Percentiles rank a stretch among this genome's conserved stretches.
Conservation (phyloP, 2,329 filamentous ascomycete species). For the Colletotrichum nymphaeae region DNA sequence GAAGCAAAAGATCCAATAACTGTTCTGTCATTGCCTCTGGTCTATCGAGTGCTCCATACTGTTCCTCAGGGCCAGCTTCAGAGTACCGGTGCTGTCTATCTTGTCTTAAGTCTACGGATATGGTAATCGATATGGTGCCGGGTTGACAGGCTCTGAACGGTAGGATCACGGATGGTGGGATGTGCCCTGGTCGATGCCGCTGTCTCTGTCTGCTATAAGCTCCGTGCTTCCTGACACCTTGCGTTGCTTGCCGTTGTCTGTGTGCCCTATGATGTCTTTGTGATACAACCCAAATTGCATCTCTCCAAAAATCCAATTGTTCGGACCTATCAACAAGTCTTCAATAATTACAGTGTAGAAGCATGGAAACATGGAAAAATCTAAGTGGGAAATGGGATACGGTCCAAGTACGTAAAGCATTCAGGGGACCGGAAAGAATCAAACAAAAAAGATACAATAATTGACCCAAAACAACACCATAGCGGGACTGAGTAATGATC, state of each 20-base stretch:
- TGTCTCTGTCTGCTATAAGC: background rate
- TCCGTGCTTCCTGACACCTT: background rate
- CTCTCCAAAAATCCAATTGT: background rate
- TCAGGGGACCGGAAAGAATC: background rate
- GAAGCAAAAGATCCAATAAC: background rate
- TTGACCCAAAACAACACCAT: background rate
- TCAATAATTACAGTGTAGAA: background rate
- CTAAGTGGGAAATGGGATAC: no score
- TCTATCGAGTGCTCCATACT: background rate
- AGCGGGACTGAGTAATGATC: background rate
- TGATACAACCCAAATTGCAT: constrained; percentile 23
- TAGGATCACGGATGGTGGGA: background rate
- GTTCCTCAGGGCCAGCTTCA: background rate
- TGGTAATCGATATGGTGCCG: background rate
- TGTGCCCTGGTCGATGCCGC: background rate
- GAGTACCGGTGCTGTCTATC: background rate
- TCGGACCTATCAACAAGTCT: background rate
- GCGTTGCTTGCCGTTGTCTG: constrained; percentile 6
- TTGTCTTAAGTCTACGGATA: background rate
- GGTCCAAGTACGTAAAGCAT: no score
- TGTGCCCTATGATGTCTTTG: constrained; percentile 30
- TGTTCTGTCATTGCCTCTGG: background rate
- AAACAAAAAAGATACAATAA: constrained; percentile 1
- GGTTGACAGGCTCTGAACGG: background rate
- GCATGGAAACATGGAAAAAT: no score